phyloP scores from a whole-genome alignment of 306 rosid genomes.

The Carpinus fangiana region DNA sequence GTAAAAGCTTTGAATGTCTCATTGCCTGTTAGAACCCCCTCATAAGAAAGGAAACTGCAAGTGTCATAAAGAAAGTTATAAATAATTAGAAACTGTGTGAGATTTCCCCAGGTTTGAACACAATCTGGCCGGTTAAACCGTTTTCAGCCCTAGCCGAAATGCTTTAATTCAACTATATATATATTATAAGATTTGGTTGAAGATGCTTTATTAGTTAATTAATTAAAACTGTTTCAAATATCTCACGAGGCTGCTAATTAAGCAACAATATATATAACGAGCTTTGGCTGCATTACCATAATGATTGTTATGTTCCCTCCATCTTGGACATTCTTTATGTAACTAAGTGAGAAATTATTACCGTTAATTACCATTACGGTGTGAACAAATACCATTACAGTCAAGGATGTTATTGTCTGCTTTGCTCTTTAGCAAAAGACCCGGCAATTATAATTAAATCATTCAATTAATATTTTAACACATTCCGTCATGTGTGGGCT shows the following conservation, averaged over 20 bases:
- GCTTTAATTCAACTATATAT: too few relatives aligned
- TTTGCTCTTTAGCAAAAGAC: too few relatives aligned
- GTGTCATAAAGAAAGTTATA: background rate
- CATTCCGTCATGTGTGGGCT: too few relatives aligned
- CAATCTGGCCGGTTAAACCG: background rate
- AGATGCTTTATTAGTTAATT: too few relatives aligned
- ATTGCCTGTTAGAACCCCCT: constrained; percentile 40
- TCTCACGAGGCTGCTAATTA: constrained; percentile 7
- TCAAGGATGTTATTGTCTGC: too few relatives aligned
- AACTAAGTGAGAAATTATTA: too few relatives aligned
- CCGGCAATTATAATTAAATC: too few relatives aligned
- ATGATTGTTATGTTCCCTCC: constrained; percentile 27
- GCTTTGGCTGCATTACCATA: constrained; percentile 16
- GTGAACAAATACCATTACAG: too few relatives aligned
- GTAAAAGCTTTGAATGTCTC: constrained; percentile 43
- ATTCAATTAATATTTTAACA: too few relatives aligned
- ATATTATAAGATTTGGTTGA: too few relatives aligned
- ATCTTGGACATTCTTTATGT: constrained; percentile 22
- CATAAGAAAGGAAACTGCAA: background rate
- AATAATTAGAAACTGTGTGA: background rate
- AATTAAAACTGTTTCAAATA: background rate
- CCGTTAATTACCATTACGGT: too few relatives aligned
- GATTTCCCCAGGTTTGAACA: constrained; percentile 25
- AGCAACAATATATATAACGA: background rate
- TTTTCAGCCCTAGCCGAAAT: too few relatives aligned